Conservation (phyloP, 1,139 yeast species). For the Yamadazyma trypodendri region DNA sequence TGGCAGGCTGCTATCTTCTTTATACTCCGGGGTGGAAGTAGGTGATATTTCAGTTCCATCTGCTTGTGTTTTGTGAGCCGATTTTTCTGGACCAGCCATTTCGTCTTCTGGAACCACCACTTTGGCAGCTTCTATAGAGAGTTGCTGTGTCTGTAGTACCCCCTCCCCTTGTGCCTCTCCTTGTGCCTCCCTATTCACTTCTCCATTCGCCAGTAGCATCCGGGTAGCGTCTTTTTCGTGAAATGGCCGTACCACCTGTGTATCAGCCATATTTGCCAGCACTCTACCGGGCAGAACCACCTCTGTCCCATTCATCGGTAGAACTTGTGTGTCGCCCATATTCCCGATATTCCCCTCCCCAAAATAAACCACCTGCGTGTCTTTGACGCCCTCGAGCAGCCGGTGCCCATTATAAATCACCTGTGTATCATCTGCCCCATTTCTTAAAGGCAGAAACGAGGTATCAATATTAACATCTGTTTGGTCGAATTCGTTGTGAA, state of each 20-base stretch:
- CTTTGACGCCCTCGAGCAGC: background rate
- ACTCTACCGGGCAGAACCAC: no score
- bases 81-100: no score
- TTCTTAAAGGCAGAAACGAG: background rate
- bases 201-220: background rate
- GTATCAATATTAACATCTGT: slow-evolving; percentile 1
- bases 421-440: slow-evolving; percentile 3
- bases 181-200: no score
- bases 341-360: no score
- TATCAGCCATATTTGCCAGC: background rate
- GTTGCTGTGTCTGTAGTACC: no score
- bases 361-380: background rate
- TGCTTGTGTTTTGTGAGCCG: no score
- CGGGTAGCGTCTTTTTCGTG: slow-evolving; percentile 2
- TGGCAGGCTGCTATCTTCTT: background rate
- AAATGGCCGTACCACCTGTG: background rate
- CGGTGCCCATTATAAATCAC: background rate
- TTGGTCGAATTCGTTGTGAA: slow-evolving; percentile 4
- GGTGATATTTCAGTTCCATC: no score
- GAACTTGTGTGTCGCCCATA: no score
- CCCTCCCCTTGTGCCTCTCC: no score
- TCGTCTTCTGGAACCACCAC: no score
- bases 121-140: no score
- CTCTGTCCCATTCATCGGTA: background rate
- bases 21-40: no score